Base-by-base conservation (phyloP, 331 rosid species). In the Cydonia oblonga region DNA sequence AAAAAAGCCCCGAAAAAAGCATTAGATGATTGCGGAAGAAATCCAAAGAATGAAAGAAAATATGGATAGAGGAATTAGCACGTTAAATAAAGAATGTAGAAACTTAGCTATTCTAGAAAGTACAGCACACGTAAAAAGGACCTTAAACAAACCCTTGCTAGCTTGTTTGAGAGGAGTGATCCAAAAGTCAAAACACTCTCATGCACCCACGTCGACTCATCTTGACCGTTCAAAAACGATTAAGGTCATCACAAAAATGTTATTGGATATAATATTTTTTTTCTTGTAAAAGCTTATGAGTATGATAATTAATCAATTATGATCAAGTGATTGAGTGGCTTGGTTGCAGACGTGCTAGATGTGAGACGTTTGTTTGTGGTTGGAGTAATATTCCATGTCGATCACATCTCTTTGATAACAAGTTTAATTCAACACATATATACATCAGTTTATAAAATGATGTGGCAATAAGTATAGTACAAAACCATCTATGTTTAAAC, bases 1-100 rank as follows among this genome's bases (percentile, higher is more conserved):
- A 81, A 83, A 68, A 57, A 1, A n/a, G n/a, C 10, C 59, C 42
- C 35, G 35, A 5, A 49, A 76, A 40, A 74, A 64, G 71, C 46
- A 49, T 70, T 65, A 46, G 20, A 74, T 19, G 32, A 75, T 60
- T 22, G 78, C 67, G 72, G 83, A 83, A 84, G 69, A 81, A 79
- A 81, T 66, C 83, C 69, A 76, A 69, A 62, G 1, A 33, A 42
- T 10, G 54, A 79, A 46, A 63, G 57, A 73, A 58, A 70, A 74
- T 54, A 33, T 69, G 46, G 80, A 72, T 72, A 42, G 82, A 83
- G 68, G 81, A 79, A 75, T 71, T 65, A 5, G 66, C 66, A 78
- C 83, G 46, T 38, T 38, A 60, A 64, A 71, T 25, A 2, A 69
- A 65, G 44, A 65, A 52, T 14, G 61, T 4, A 28, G n/a, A 32